Percentiles rank a stretch among this genome's conserved stretches.
These are phyloP conservation scores for Colletotrichum sp. DNA, from an alignment of 2,329 filamentous ascomycete genomes.

Conservation along the genomic window DNA sequence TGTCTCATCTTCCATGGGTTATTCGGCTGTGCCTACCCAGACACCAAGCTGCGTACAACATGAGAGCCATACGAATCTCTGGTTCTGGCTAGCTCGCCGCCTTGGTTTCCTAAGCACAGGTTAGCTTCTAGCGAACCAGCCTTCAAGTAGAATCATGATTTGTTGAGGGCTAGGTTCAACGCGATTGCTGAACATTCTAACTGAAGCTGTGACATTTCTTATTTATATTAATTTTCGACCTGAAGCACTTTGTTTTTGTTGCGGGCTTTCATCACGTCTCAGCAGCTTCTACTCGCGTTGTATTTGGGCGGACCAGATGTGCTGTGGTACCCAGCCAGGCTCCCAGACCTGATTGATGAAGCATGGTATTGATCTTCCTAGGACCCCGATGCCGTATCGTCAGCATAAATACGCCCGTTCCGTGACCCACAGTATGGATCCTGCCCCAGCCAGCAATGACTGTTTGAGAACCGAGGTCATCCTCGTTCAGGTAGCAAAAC, in stretches of 20 bases:
- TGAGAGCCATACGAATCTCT: not conserved
- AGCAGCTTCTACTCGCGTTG: rapidly evolving
- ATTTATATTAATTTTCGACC: not conserved
- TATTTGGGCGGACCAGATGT: not conserved
- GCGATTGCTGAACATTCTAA: not conserved
- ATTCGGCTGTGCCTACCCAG: not conserved
- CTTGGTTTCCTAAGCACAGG: rapidly evolving
- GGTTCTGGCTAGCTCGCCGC: not conserved
- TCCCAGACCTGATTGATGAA: no score
- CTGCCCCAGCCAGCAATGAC: no score
- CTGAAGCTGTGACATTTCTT: rapidly evolving
- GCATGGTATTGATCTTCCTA: no score
- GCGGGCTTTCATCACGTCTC: not conserved
- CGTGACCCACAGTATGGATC: no score
- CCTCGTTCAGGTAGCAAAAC: no score
- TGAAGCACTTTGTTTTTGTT: rapidly evolving
- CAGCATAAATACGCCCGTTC: no score
- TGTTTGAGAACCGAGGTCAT: no score
- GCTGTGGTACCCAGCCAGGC: no score
- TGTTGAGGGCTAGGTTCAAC: not conserved
- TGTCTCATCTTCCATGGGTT: not conserved
- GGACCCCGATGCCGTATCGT: no score
- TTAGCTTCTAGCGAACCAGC: rapidly evolving
- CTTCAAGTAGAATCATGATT: rapidly evolving
- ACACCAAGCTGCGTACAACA: no score